Evolutionary conservation across 2,329 filamentous ascomycete species (phyloP).

Genomic region (Aureobasidium sp.): DNA sequence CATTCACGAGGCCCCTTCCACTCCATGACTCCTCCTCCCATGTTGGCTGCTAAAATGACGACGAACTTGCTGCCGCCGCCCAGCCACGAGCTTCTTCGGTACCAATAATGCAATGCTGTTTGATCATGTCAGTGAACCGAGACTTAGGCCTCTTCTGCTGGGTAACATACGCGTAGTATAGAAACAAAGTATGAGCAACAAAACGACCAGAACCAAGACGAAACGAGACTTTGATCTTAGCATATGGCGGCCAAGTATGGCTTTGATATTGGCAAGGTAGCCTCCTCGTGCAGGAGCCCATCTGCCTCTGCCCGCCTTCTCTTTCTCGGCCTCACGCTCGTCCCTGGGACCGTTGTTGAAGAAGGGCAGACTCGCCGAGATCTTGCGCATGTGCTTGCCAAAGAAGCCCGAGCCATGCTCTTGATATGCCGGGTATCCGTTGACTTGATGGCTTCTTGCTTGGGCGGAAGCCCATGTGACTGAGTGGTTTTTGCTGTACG

Average conservation of each 20-base stretch:
- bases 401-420: slow-evolving; percentile 80
- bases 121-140: not conserved
- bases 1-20: slow-evolving; percentile 97
- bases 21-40: slow-evolving; percentile 96
- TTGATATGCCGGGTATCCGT: slow-evolving; percentile 71
- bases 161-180: slow-evolving; percentile 64
- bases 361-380: slow-evolving; percentile 71
- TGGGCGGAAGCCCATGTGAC: slow-evolving; percentile 80
- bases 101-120: slow-evolving; percentile 52
- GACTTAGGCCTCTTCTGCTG: not conserved
- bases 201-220: slow-evolving; percentile 51
- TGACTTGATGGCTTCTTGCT: slow-evolving; percentile 65
- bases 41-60: slow-evolving; percentile 85
- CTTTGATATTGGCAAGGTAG: slow-evolving; percentile 29
- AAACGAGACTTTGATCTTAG: slow-evolving; percentile 61
- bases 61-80: slow-evolving; percentile 89
- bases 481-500: slow-evolving; percentile 46
- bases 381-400: slow-evolving; percentile 69
- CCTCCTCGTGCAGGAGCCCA: slow-evolving; percentile 41
- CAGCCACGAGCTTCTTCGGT: slow-evolving; percentile 64
- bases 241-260: slow-evolving; percentile 34
- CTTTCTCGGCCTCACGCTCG: slow-evolving; percentile 61
- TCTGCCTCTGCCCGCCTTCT: slow-evolving; percentile 60
- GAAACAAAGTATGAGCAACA: slow-evolving; percentile 58
- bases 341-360: slow-evolving; percentile 52